Evolutionary conservation across 148 eudicot species (phyloP), one percentile per base, ranked within the genome.

Genomic region (Diospyros lotus): DNA sequence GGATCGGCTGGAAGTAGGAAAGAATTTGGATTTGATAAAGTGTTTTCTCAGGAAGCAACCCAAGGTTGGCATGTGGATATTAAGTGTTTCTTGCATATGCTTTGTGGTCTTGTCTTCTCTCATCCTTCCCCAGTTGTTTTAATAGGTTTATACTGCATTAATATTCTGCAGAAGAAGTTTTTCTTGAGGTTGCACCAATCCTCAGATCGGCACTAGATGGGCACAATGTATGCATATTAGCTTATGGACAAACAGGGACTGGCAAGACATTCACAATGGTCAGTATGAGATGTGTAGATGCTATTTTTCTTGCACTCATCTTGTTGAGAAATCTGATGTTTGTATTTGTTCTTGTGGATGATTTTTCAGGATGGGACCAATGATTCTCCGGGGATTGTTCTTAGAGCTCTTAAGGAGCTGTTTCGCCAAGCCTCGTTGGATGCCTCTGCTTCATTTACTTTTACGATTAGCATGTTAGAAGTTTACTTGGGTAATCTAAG

Each of bases 191-290:
- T 80, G 85, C 86, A 78, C 94, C 91, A 76, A 86, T 90, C 77
- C 86, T 88, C 80, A 90, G 91, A 90, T 90, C 94, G 80, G 91
- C 94, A 67, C 80, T 90, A 48, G 89, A 90, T 77, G 94, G 94
- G 75, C 85, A 88, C 80, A 90, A 90, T 83, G 94, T 82, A 4
- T 88, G 94, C 74, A 61, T 90, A 60, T 75, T 90, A 77, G 88
- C 94, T 69, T 90, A 86, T 83, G 94, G 94, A 71, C 94, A 90
- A 76, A 90, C 94, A 58, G 91, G 90, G 63, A 88, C 91, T 41
- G 91, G 94, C 74, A 90, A 90, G 79, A 90, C 94, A 43, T 90
- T 80, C 77, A 88, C 94, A 50, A 86, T 90, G 94, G 91, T 90
- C 65, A 73, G 91, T 74, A 17, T 6, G 54, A 11, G 77, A 51